Conservation (phyloP, 768 basidiomycete species). For the Amyloporia xantha region DNA sequence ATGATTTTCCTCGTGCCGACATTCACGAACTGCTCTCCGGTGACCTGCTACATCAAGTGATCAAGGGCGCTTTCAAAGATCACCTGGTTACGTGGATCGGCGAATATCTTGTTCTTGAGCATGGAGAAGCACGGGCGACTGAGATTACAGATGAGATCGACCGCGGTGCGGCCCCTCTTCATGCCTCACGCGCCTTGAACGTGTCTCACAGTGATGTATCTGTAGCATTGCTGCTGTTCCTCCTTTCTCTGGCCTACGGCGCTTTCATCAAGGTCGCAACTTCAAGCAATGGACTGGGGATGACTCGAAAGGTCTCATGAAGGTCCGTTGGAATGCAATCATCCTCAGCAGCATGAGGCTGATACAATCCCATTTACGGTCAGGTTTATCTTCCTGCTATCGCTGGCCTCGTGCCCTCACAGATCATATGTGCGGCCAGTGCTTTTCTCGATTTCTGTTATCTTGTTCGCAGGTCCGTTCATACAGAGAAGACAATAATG, state of each 20-base stretch:
- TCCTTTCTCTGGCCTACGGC: constrained; percentile 14
- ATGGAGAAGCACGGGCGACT: constrained; percentile 1
- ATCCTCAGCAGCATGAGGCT: too few relatives aligned
- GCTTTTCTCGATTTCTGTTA: constrained; percentile 23
- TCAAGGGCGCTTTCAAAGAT: constrained; percentile 29
- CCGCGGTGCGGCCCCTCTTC: constrained; percentile 7
- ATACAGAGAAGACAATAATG: background rate
- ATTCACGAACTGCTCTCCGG: constrained; percentile 25
- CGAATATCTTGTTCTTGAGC: constrained; percentile 18
- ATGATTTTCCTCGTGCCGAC: constrained; percentile 27
- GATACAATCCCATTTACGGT: too few relatives aligned
- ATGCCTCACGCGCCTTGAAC: too few relatives aligned
- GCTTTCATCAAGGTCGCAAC: constrained; percentile 17
- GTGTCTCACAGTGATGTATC: too few relatives aligned
- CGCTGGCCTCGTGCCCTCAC: constrained; percentile 10
- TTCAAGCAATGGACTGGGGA: constrained; percentile 25
- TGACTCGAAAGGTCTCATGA: constrained; percentile 24
- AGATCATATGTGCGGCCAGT: constrained; percentile 11
- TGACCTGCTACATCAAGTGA: constrained; percentile 27
- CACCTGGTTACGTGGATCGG: constrained; percentile 29
- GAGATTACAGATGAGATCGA: constrained; percentile 15
- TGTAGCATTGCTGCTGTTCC: constrained; percentile 16
- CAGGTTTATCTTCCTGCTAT: constrained; percentile 21
- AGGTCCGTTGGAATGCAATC: constrained; percentile 10
- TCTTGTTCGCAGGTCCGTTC: constrained; percentile 1